A percentile compares a stretch with the other conserved stretches of the same genome.
Evolutionary conservation across 2,329 filamentous ascomycete species (phyloP).

Genomic region (Diaporthe sp.): DNA sequence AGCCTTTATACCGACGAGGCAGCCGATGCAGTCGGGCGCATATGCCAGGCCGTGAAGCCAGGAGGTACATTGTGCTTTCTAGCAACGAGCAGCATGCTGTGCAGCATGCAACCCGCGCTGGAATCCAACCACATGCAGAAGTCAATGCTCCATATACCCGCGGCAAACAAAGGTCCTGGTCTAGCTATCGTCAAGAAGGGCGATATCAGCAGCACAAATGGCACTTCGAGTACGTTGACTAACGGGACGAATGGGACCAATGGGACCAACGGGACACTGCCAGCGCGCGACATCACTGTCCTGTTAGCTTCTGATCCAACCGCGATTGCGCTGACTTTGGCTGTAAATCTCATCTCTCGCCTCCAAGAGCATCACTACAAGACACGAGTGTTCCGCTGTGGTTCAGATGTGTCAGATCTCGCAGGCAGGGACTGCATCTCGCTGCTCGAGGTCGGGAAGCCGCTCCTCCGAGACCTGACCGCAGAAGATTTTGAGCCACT

Average conservation of each 20-base stretch:
- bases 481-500: conserved; percentile 35
- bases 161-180: conserved; percentile 5
- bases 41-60: not conserved
- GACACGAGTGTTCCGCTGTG: not conserved
- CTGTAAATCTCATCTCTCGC: conserved; percentile 9
- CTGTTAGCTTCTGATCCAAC: conserved; percentile 31
- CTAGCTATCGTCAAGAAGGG: not conserved
- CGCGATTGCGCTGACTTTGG: not conserved
- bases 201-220: conserved; percentile 6
- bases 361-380: not conserved
- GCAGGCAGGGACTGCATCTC: conserved; percentile 4
- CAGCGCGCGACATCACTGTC: conserved; percentile 25
- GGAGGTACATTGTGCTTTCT: not conserved
- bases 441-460: not conserved
- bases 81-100: not conserved
- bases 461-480: not conserved
- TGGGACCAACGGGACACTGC: not conserved
- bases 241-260: conserved; percentile 17
- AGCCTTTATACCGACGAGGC: not conserved
- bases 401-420: not conserved
- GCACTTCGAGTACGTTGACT: not conserved
- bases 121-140: not conserved
- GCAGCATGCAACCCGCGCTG: not conserved
- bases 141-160: not conserved
- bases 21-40: not conserved